These are phyloP conservation scores for Hylodesmum podocarpum DNA, from an alignment of 306 rosid genomes.

Conservation along the genomic window DNA sequence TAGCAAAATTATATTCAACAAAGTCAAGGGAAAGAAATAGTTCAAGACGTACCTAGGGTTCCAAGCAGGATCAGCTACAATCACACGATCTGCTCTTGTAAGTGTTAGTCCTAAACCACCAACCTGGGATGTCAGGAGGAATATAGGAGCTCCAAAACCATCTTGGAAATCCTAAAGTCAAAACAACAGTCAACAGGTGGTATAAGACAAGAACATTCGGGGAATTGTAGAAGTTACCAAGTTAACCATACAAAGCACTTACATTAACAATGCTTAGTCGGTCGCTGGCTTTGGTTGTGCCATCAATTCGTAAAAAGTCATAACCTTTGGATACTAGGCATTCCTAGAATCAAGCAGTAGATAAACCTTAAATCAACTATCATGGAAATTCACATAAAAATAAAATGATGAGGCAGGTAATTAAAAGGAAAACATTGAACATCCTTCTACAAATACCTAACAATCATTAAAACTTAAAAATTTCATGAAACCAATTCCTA, in stretches of 20 bases:
- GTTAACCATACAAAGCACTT: slow-evolving; percentile 37
- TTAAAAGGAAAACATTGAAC: not conserved
- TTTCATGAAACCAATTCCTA: not conserved
- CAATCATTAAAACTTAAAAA: not conserved
- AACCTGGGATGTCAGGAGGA: slow-evolving; percentile 96
- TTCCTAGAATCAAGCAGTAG: slow-evolving; percentile 48
- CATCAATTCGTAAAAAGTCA: slow-evolving; percentile 76
- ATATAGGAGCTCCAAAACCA: slow-evolving; percentile 74
- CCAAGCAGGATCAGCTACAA: slow-evolving; percentile 99
- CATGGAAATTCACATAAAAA: not conserved
- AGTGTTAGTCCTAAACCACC: slow-evolving; percentile 98
- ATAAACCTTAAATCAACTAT: not conserved
- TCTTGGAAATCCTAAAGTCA: slow-evolving; percentile 81
- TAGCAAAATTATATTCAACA: too few species aligned
- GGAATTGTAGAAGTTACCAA: not conserved
- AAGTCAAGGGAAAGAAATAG: not conserved
- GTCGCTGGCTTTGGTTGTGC: slow-evolving; percentile 84
- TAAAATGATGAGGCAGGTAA: slow-evolving; percentile 1
- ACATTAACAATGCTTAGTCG: slow-evolving; percentile 76
- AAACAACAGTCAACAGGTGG: not conserved
- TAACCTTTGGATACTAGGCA: slow-evolving; percentile 59
- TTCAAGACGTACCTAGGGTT: slow-evolving; percentile 75
- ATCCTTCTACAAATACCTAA: not conserved
- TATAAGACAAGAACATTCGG: not conserved
- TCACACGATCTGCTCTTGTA: slow-evolving; percentile 95